Conservation (phyloP, 139 green algal species). For the Ostreobium quekettii region DNA sequence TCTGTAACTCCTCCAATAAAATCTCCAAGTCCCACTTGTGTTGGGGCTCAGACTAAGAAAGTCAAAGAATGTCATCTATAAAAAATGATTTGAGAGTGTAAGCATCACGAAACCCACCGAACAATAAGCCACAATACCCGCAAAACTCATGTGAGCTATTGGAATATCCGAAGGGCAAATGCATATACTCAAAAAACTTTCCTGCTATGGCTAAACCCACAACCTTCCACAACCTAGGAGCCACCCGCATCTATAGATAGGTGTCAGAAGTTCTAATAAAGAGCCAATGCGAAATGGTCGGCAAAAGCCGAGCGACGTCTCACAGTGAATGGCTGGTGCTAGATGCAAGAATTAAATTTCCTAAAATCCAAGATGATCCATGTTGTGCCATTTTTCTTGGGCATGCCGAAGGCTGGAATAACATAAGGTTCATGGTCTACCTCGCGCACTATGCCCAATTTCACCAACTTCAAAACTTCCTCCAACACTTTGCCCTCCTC, state of each 20-base stretch:
- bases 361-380: neutral
- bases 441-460: neutral
- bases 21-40: neutral
- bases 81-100: neutral
- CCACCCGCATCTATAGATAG: neutral
- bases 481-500: too few relatives aligned
- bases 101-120: neutral
- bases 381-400: neutral
- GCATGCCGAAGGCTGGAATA: neutral
- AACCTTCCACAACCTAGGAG: neutral
- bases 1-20: constrained; percentile 2
- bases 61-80: neutral
- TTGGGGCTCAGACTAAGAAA: neutral
- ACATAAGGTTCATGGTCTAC: neutral
- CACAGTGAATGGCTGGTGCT: neutral
- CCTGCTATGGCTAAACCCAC: neutral
- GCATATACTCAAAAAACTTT: neutral
- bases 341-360: neutral
- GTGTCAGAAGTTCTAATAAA: neutral
- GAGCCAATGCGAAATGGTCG: neutral
- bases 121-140: neutral
- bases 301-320: neutral
- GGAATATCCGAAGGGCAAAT: neutral
- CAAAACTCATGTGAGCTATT: neutral
- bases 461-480: too few relatives aligned